Evolutionary conservation across 208 protist genomes (phyloP), one percentile per base, ranked within the genome.

Genomic region (Endotrypanum monterogeii): DNA sequence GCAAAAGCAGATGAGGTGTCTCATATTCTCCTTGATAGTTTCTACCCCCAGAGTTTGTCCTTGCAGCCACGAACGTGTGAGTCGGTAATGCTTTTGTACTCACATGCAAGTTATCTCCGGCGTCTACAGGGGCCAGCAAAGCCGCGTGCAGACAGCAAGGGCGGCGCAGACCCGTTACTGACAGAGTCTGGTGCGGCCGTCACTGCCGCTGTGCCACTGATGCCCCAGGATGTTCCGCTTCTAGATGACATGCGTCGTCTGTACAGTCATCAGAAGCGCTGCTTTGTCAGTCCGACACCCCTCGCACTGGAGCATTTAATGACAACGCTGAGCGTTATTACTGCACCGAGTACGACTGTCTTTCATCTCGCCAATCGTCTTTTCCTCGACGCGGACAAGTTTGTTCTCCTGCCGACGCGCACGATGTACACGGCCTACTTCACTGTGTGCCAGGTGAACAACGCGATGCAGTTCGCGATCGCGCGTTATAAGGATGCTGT

Each of bases 351-450:
- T 71, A 76, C 71, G 37, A 25, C 39, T 25, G 76, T 66, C 8
- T 91, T 95, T 65, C 89, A 95, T 58, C 58, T 95, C 6, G 85
- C 91, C 1, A 88, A 93, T 48, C 85, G 90, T 12, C 70, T 97
- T 8, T 72, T 94, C n/a, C 67, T 96, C 12, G 93, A 97, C 61
- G 82, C 81, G 3, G 89, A 96, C 79, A 82, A 82, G 68, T 95
- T 88, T 65, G 89, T 95, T 32, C 66, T 94, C 25, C 76, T 96
- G 28, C 91, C 93, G 32, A 95, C 91, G 3, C 87, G 90, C 50
- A 92, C 86, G 32, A 97, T 88, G 3, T 95, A 93, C 77, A 82
- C 93, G 11, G 87, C 91, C 14, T 97, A 88, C 73, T 93, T 97
- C 66, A 74, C 65, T 23, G 83, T 97, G 16, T 97, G 93, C 69